A percentile compares a stretch with the other conserved stretches of the same genome.
Evolutionary conservation across 2,329 filamentous ascomycete species (phyloP).

Genomic region (Magnaporthiopsis poae): DNA sequence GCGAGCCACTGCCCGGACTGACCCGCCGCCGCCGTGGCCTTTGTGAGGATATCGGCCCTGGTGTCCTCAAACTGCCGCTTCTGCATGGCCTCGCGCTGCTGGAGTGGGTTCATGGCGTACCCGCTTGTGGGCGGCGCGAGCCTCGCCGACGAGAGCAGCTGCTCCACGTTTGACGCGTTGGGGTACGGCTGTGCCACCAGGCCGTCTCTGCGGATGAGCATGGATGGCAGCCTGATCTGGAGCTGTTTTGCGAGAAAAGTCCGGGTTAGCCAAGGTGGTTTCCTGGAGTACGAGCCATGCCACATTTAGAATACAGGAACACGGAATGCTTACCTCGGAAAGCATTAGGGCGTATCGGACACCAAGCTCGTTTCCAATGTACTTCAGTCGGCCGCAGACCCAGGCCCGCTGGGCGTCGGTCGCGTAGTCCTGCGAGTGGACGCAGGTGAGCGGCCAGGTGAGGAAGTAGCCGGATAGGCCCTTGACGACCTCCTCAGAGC

Average conservation of each 20-base stretch:
- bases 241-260: slow-evolving; percentile 27
- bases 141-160: slow-evolving; percentile 17
- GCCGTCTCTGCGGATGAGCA: slow-evolving; percentile 48
- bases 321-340: slow-evolving; percentile 33
- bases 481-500: slow-evolving; percentile 40
- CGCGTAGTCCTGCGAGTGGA: slow-evolving; percentile 47
- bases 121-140: slow-evolving; percentile 24
- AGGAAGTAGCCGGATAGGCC: slow-evolving; percentile 49
- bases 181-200: slow-evolving; percentile 36
- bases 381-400: slow-evolving; percentile 42
- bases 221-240: slow-evolving; percentile 49
- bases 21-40: slow-evolving; percentile 26
- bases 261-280: not conserved
- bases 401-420: slow-evolving; percentile 50
- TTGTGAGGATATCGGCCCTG: slow-evolving; percentile 31
- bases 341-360: slow-evolving; percentile 49
- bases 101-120: slow-evolving; percentile 33
- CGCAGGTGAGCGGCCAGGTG: slow-evolving; percentile 47
- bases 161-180: slow-evolving; percentile 15
- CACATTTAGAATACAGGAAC: no score
- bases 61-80: slow-evolving; percentile 34
- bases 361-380: slow-evolving; percentile 46
- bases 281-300: not conserved
- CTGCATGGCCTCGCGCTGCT: slow-evolving; percentile 39
- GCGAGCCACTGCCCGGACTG: slow-evolving; percentile 29